phyloP scores from a whole-genome alignment of 306 rosid species.

The Prunus davidiana region DNA sequence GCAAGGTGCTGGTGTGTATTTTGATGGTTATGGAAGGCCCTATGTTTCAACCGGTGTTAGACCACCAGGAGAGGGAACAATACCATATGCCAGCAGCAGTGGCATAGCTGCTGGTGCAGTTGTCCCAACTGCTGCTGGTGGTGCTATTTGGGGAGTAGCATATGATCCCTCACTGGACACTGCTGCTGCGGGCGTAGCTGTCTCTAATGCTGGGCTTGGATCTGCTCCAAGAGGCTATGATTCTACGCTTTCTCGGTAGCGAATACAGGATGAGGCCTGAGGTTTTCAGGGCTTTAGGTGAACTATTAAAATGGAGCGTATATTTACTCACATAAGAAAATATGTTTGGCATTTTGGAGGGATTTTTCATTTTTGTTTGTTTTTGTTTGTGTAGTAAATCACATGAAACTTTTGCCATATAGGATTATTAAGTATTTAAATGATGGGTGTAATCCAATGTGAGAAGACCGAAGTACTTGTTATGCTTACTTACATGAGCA shows the following conservation, averaged over 20 bases:
- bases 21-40: slow-evolving; percentile 49
- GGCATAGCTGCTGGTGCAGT: slow-evolving; percentile 24
- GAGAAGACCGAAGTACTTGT: no score
- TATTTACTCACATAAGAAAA: neutral
- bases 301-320: neutral
- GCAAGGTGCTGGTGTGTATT: slow-evolving; percentile 32
- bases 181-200: neutral
- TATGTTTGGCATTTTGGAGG: neutral
- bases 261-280: slow-evolving; percentile 9
- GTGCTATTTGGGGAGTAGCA: slow-evolving; percentile 10
- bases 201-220: slow-evolving; percentile 14
- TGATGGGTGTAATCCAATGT: no score
- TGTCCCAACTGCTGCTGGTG: neutral
- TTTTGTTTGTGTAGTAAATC: neutral
- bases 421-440: neutral
- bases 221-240: slow-evolving; percentile 41
- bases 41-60: slow-evolving; percentile 36
- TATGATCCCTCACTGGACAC: slow-evolving; percentile 10
- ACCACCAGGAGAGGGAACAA: slow-evolving; percentile 41
- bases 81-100: slow-evolving; percentile 40
- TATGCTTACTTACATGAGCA: no score
- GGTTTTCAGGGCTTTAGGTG: neutral
- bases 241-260: slow-evolving; percentile 36
- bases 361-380: neutral
- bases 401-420: neutral